These are phyloP conservation scores for Paxillus involutus DNA, from an alignment of 768 basidiomycete species.

Conservation along the genomic window DNA sequence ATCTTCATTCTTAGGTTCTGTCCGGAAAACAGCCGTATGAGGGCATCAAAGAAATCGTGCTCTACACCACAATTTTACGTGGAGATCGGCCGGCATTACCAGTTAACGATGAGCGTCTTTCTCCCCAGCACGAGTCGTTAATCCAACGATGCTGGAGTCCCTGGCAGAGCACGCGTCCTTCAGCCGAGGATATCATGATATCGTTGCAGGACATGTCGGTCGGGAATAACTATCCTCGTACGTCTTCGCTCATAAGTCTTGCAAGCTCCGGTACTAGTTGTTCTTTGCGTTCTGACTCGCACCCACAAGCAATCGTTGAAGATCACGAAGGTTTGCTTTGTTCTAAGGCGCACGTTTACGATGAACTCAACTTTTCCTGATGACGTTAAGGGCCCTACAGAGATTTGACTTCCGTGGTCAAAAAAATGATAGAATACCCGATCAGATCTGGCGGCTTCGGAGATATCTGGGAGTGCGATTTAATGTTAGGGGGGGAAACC, in stretches of 20 bases:
- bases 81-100: slow-evolving; percentile 16
- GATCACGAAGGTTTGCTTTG: slow-evolving; percentile 10
- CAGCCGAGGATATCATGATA: no score
- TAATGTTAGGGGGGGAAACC: not conserved
- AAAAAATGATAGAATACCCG: no score
- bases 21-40: no score
- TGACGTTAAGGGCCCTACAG: slow-evolving; percentile 10
- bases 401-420: no score
- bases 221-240: not conserved
- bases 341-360: not conserved
- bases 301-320: not conserved
- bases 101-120: not conserved
- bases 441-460: no score
- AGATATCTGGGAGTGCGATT: not conserved
- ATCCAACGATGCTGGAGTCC: no score
- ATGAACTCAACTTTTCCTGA: not conserved
- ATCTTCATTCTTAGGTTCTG: not conserved
- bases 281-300: slow-evolving; percentile 11
- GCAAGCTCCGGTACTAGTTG: slow-evolving; percentile 12
- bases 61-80: not conserved
- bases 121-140: not conserved
- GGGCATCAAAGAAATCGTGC: not conserved
- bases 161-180: no score
- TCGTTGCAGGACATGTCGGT: no score
- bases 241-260: not conserved